phyloP scores from a whole-genome alignment of 2,329 filamentous ascomycete species.

The Orbilia blumenaviensis region DNA sequence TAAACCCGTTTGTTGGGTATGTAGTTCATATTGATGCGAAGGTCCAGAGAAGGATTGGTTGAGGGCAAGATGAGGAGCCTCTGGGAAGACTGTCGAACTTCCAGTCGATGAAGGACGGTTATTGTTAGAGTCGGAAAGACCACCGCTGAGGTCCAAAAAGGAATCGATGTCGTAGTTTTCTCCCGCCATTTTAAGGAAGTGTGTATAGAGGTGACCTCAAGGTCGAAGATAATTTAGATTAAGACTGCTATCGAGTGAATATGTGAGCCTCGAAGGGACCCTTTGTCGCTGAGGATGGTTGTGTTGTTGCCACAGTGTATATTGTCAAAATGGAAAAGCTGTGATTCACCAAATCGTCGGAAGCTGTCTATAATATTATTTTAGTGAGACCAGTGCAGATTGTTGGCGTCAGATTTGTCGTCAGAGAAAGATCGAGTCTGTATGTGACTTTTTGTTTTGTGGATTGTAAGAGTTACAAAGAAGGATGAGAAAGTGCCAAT shows the following conservation, averaged over 20 bases:
- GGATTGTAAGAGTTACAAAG: constrained; percentile 35
- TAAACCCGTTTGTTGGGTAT: constrained; percentile 94
- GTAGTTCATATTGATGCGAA: constrained; percentile 93
- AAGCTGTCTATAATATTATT: constrained; percentile 38
- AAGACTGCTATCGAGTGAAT: constrained; percentile 29
- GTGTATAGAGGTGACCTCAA: constrained; percentile 21
- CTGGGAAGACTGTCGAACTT: constrained; percentile 54
- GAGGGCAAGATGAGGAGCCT: constrained; percentile 55
- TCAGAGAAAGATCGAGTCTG: constrained; percentile 27
- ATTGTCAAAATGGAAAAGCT: constrained; percentile 8
- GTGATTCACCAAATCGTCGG: constrained; percentile 37
- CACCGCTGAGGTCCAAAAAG: constrained; percentile 53
- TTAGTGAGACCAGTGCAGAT: constrained; percentile 21
- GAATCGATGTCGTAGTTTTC: constrained; percentile 55
- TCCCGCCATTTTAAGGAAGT: constrained; percentile 36
- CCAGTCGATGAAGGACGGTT: constrained; percentile 50
- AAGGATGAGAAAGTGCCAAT: constrained; percentile 38
- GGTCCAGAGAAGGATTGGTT: constrained; percentile 72
- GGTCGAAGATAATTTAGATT: constrained; percentile 6
- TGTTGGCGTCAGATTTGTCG: constrained; percentile 24
- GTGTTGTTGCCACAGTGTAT: constrained; percentile 49
- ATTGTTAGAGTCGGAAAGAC: constrained; percentile 51
- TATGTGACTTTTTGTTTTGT: constrained; percentile 43
- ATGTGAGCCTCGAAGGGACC: constrained; percentile 29
- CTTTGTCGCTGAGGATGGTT: constrained; percentile 18